Evolutionary conservation across 106 monocot genomes (phyloP), one percentile per base, ranked within the genome.

Genomic region (Apostasia ramifera): DNA sequence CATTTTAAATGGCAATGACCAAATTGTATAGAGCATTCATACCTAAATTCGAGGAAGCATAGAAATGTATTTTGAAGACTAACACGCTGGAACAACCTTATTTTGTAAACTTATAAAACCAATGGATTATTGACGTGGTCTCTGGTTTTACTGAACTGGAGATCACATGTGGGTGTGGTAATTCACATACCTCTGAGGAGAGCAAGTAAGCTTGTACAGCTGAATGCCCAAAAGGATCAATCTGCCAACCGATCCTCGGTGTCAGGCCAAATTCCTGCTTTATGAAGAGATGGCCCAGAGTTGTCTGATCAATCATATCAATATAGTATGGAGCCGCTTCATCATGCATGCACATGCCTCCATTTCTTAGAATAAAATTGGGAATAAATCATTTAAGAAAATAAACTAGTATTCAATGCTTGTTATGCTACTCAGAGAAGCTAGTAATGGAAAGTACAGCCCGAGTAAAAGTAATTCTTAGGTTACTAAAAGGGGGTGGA

Each of bases 241-340:
- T 98, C 76, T 98, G 98, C 98, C 98, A 98, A 14, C 93, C 98
- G 45, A 90, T 90, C 64, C 98, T 82, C 4, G 98, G 98, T 63
- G 67, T 86, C 62, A 78, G 71, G 76, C 79, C 77, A 72, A 98
- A 98, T 56, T 93, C 83, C 65, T 98, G 57, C 81, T 85, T 88
- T 64, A 98, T 83, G 68, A 93, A 90, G 12, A 79, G 80, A 42
- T 93, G 98, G 37, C 98, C 98, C 5, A 98, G 79, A 4, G 98
- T 90, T 6, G 98, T 98, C 78, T 98, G 98, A 74, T 98, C 98
- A 48, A 98, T 93, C 93, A 98, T 98, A 76, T 98, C 98, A 69
- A 98, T 88, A 81, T 93, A 98, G 70, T 90, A 93, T 2, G 83
- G 57, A 43, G 98, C 63, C 1, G 98, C 98, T 65, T 98, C 98